Percentiles rank a stretch among this genome's conserved stretches.
phyloP scores from a whole-genome alignment of 306 rosid genomes.

The Prunus armeniaca region DNA sequence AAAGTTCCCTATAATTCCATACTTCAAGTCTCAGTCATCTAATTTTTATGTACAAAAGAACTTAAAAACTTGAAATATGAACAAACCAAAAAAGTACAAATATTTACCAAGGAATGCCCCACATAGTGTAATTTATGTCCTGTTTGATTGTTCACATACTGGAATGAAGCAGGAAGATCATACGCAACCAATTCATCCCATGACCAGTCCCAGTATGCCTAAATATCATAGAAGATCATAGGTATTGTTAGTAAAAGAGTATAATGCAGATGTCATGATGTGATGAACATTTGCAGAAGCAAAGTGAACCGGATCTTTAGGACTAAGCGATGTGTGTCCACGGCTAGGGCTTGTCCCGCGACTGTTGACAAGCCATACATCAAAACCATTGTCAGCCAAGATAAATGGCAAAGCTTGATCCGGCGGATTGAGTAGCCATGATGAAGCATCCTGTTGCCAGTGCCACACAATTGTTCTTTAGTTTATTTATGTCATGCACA shows the following conservation, averaged over 20 bases:
- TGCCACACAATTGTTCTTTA: background rate
- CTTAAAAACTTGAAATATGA: background rate
- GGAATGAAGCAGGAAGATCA: conserved; percentile 57
- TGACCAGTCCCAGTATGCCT: conserved; percentile 71
- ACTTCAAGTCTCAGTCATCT: background rate
- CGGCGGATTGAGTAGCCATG: conserved; percentile 61
- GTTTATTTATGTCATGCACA: background rate
- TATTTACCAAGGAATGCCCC: conserved; percentile 63
- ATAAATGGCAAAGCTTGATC: conserved; percentile 56
- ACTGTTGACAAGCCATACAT: conserved; percentile 71
- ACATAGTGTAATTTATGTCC: conserved; percentile 52
- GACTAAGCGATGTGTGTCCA: conserved; percentile 29
- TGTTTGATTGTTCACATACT: conserved; percentile 46
- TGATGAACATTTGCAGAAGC: background rate
- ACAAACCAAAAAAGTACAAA: background rate
- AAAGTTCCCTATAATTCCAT: conserved; percentile 53
- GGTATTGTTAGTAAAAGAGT: background rate
- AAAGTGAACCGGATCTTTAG: conserved; percentile 43
- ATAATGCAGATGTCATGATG: background rate
- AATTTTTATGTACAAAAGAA: background rate
- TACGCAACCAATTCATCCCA: conserved; percentile 64
- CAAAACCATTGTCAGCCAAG: conserved; percentile 62
- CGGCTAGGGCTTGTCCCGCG: conserved; percentile 70
- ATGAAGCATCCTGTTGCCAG: conserved; percentile 20
- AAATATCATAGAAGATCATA: background rate